These are phyloP conservation scores for Candida boidinii DNA, from an alignment of 805 yeast genomes.

Conservation along the genomic window DNA sequence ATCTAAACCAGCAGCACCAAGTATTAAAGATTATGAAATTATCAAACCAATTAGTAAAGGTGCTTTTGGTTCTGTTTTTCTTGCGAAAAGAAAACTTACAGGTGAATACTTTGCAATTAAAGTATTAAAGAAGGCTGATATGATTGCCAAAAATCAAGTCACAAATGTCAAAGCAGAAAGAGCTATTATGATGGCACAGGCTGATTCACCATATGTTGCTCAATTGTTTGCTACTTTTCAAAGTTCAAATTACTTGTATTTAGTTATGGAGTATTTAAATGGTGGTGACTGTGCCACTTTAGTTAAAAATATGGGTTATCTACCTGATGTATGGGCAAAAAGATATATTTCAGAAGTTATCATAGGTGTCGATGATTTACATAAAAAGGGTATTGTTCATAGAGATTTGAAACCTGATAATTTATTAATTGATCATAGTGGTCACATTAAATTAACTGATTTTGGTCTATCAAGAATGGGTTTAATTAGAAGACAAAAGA, in stretches of 20 bases:
- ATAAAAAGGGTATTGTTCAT: constrained; percentile 82
- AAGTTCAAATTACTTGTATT: constrained; percentile 72
- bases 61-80: constrained; percentile 92
- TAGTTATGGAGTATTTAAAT: constrained; percentile 93
- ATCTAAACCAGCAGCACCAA: constrained; percentile 50
- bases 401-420: constrained; percentile 96
- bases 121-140: constrained; percentile 83
- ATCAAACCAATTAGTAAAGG: constrained; percentile 93
- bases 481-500: constrained; percentile 68
- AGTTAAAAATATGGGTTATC: constrained; percentile 68
- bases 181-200: constrained; percentile 96
- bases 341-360: constrained; percentile 85
- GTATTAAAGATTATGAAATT: constrained; percentile 82
- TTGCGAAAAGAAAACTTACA: constrained; percentile 74
- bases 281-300: constrained; percentile 95
- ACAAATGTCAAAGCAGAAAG: constrained; percentile 91
- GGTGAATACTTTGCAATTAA: constrained; percentile 96
- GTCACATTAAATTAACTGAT: constrained; percentile 90
- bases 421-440: constrained; percentile 71
- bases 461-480: constrained; percentile 93
- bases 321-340: constrained; percentile 82
- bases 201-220: constrained; percentile 90
- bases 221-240: constrained; percentile 84
- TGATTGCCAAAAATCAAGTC: constrained; percentile 96
- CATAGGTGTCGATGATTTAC: constrained; percentile 85